phyloP scores from a whole-genome alignment of 1,284 basidiomycete species.

The Porodaedalea pini region DNA sequence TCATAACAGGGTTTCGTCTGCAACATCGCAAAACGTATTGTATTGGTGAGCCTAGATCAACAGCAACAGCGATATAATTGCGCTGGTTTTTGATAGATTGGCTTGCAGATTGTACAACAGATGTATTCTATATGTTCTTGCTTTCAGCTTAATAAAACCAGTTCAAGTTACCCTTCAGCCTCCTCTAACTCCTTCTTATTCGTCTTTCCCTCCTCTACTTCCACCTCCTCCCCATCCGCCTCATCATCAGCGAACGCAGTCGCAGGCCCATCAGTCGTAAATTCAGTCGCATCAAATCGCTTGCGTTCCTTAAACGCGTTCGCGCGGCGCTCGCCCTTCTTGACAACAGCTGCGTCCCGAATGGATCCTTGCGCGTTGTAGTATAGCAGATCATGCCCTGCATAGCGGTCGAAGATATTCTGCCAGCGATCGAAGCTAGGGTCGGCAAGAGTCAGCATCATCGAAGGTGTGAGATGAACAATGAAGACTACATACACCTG shows the following conservation, averaged over 20 bases:
- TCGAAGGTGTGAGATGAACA: slow-evolving; percentile 11
- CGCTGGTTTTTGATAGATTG: too few species aligned
- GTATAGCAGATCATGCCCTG: slow-evolving; percentile 65
- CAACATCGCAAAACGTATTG: too few species aligned
- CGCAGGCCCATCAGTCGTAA: slow-evolving; percentile 37
- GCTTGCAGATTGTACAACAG: too few species aligned
- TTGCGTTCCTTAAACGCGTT: slow-evolving; percentile 65
- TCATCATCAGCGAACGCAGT: slow-evolving; percentile 45
- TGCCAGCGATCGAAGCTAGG: slow-evolving; percentile 75
- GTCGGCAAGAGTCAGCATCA: neutral
- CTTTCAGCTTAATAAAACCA: too few species aligned
- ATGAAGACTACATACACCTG: slow-evolving; percentile 60
- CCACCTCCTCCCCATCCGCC: slow-evolving; percentile 55
- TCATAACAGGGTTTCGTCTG: too few species aligned
- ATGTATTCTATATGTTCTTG: too few species aligned
- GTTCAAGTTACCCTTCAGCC: slow-evolving; percentile 3
- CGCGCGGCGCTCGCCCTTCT: slow-evolving; percentile 53
- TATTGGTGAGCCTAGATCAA: too few species aligned
- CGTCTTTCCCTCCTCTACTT: slow-evolving; percentile 65
- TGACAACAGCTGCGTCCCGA: slow-evolving; percentile 61
- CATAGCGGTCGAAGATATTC: slow-evolving; percentile 62
- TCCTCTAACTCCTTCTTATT: slow-evolving; percentile 2
- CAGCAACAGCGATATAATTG: too few species aligned
- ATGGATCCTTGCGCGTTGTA: slow-evolving; percentile 70
- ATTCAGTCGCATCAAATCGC: slow-evolving; percentile 60